Evolutionary conservation across 1,139 yeast genomes (phyloP), one percentile per base, ranked within the genome.

Genomic region (Suhomyces taliae): DNA sequence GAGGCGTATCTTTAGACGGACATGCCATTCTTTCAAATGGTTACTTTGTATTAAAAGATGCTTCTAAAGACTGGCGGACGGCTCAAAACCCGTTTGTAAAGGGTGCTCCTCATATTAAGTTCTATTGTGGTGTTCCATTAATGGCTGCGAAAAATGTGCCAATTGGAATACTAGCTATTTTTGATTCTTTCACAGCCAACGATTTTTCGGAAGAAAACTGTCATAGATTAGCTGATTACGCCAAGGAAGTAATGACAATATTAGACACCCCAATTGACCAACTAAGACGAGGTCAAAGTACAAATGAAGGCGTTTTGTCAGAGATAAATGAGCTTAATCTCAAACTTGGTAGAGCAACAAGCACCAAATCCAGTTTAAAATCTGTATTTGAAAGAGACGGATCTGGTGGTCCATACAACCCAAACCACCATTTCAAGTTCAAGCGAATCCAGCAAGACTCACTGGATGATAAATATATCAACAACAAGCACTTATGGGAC

Each of bases 61-160:
- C 90, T 1, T 62, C 81, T 6, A 67, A 70, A 36, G 93, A 86
- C 59, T 86, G 93, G 91, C 69, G 91, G 60, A 78, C 83, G 5
- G 56, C 65, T 8, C 66, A 69, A 40, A 84, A 81, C 54, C 90
- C 90, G 0, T 69, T 85, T 45, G 87, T 85, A 1, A 78, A 73
- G 35, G 85, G 86, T 0, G 69, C 75, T 1, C 90, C 91, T 0
- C 67, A 69, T 51, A 77, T 85, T 41, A 70, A 66, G 48, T 83
- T 83, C 55, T 86, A 85, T 58, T 76, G 82, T 41, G 89, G 86
- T 0, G 87, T 82, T 6, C 88, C 87, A 0, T 58, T 85, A 37
- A 47, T 70, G 3, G 60, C 74, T 1, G 59, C 66, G 1, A 61
- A 67, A 14, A 71, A 72, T 2, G 67, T 71, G 15, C 68, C 70